Conservation (phyloP, 2,329 filamentous ascomycete species). For the Curvularia hawaiiensis region DNA sequence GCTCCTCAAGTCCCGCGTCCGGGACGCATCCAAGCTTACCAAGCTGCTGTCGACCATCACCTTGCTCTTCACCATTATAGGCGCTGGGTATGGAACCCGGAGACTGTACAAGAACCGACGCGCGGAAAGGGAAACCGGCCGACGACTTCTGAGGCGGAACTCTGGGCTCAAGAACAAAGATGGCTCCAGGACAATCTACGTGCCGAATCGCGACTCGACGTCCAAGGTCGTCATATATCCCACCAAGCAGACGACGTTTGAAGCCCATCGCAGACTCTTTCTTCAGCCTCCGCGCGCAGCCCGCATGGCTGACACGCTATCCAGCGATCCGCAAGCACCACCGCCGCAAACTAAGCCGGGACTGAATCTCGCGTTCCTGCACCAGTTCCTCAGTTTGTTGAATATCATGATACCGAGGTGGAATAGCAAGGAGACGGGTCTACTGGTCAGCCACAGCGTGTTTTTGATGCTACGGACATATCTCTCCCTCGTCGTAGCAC, state of each 20-base stretch:
- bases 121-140: conserved; percentile 81
- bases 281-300: conserved; percentile 87
- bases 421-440: conserved; percentile 92
- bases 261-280: conserved; percentile 92
- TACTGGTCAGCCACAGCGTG: conserved; percentile 84
- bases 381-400: conserved; percentile 93
- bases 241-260: conserved; percentile 92
- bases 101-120: conserved; percentile 75
- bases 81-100: conserved; percentile 77
- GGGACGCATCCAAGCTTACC: conserved; percentile 70
- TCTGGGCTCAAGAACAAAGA: conserved; percentile 94
- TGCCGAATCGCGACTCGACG: conserved; percentile 85
- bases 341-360: conserved; percentile 91
- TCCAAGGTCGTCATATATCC: conserved; percentile 90
- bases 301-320: conserved; percentile 68
- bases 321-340: conserved; percentile 67
- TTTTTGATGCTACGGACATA: conserved; percentile 94
- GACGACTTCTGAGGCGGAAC: conserved; percentile 83
- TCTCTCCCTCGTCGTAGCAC: conserved; percentile 87
- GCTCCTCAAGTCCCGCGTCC: conserved; percentile 58
- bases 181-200: conserved; percentile 91
- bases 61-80: conserved; percentile 78
- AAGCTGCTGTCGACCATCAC: conserved; percentile 77
- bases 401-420: conserved; percentile 98
- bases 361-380: conserved; percentile 91